Evolutionary conservation across 495 filamentous ascomycete genomes (phyloP), one percentile per base, ranked within the genome.

Genomic region (Hypoxylon lenormandii): DNA sequence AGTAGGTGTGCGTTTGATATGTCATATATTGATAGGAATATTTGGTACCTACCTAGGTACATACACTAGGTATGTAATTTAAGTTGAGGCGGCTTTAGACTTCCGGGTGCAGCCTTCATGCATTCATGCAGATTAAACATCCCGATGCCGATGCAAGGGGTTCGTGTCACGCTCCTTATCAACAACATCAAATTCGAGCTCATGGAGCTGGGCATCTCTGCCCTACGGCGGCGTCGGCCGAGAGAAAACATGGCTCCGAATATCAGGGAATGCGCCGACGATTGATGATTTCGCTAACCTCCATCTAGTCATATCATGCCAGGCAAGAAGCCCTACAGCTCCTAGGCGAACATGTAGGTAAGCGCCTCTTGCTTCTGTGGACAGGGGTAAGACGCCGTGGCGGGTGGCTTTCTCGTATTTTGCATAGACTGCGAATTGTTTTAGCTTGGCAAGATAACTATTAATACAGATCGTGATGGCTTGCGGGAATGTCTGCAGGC

Each of bases 101-200:
- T 67, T 37, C 18, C 37, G 53, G 3, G 38, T 49, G 55, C 33
- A 49, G 43, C 55, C 15, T 33, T 33, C 5, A 47, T 61, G 33
- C 40, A 59, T 26, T 54, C 36, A 49, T 42, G 38, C 38, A 42
- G 38, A 43, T 59, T 53, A 3, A 53, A 23, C 19, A 23, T 60
- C 23, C 56, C 38, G 60, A 65, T 45, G 46, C 47, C 37, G 8
- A 64, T 64, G 66, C 54, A 70, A 70, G 67, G 67, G 60, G 55
- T 42, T 37, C 23, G 66, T 69, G 66, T 53, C 52, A 26, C 23
- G 60, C 66, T 64, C 66, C 60, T 54, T 69, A 70, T 65, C 52
- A 18, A 70, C 26, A 26, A 26, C 5, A 26, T 26, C 5, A 26
- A 26, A 54, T 47, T 60, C 7, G 37, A 43, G 21, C 18, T 3